Percentiles rank a stretch among this genome's conserved stretches.
These are phyloP conservation scores for Fusarium liriodendri DNA, from an alignment of 2,329 filamentous ascomycete genomes.

Conservation along the genomic window DNA sequence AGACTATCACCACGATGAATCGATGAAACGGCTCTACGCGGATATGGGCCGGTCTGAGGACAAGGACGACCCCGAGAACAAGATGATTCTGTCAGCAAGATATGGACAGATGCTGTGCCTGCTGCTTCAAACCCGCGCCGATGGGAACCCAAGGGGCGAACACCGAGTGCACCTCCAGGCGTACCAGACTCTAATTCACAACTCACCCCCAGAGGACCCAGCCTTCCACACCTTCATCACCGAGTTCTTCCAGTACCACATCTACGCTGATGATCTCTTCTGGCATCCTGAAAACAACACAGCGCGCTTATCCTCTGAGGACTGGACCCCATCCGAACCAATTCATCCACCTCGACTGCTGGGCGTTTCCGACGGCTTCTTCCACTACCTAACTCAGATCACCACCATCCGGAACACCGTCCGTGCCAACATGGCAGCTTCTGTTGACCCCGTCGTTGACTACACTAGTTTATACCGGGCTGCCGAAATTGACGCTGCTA, in stretches of 20 bases:
- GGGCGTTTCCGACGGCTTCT: constrained; percentile 85
- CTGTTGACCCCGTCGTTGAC: constrained; percentile 76
- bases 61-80: constrained; percentile 56
- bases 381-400: constrained; percentile 82
- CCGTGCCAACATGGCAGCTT: constrained; percentile 70
- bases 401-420: constrained; percentile 81
- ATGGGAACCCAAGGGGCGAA: constrained; percentile 70
- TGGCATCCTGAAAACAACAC: constrained; percentile 56
- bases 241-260: constrained; percentile 89
- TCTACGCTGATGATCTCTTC: constrained; percentile 72
- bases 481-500: constrained; percentile 78
- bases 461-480: constrained; percentile 79
- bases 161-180: constrained; percentile 84
- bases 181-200: constrained; percentile 77
- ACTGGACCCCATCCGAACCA: constrained; percentile 55
- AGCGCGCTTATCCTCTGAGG: constrained; percentile 54
- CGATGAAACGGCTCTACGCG: constrained; percentile 63
- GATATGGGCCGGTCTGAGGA: constrained; percentile 57
- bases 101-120: constrained; percentile 74
- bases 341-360: constrained; percentile 70
- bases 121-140: constrained; percentile 67
- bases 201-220: constrained; percentile 70
- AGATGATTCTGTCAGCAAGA: constrained; percentile 62
- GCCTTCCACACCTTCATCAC: constrained; percentile 74
- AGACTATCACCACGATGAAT: constrained; percentile 66